Conservation (phyloP, 2,329 filamentous ascomycete species). For the Trichoderma arundinaceum region DNA sequence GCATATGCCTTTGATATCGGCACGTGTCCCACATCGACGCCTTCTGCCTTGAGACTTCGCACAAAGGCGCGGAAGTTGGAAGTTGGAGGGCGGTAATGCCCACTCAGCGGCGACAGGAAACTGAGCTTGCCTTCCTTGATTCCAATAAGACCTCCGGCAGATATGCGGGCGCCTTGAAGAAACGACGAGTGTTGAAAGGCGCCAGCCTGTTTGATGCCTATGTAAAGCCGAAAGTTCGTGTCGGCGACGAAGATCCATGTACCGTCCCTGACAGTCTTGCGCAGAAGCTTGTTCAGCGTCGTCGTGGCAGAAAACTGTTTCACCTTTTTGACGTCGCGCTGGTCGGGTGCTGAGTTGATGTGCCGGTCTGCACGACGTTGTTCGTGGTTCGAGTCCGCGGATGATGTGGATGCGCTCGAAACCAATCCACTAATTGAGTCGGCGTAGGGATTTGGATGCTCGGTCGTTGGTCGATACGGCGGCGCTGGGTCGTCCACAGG, state of each 20-base stretch:
- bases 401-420: slow-evolving; percentile 33
- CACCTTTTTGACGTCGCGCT: slow-evolving; percentile 59
- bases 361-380: slow-evolving; percentile 69
- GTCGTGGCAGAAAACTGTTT: slow-evolving; percentile 73
- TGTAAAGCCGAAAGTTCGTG: slow-evolving; percentile 81
- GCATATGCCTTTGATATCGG: slow-evolving; percentile 83
- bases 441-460: slow-evolving; percentile 21
- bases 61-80: slow-evolving; percentile 85
- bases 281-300: slow-evolving; percentile 77
- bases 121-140: slow-evolving; percentile 80
- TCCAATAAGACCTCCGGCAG: slow-evolving; percentile 82
- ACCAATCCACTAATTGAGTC: background rate
- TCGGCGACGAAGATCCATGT: slow-evolving; percentile 95
- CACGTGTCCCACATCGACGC: slow-evolving; percentile 79
- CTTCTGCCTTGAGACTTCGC: slow-evolving; percentile 70
- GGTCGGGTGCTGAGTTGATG: slow-evolving; percentile 65
- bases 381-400: slow-evolving; percentile 55
- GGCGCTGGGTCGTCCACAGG: slow-evolving; percentile 65
- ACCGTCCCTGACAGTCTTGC: slow-evolving; percentile 80
- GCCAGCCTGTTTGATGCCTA: slow-evolving; percentile 87
- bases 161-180: slow-evolving; percentile 79
- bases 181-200: slow-evolving; percentile 93
- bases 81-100: slow-evolving; percentile 85
- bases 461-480: slow-evolving; percentile 28
- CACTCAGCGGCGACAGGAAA: slow-evolving; percentile 72